phyloP scores from a whole-genome alignment of 208 protist genomes.

The Perkinsela sp. region DNA sequence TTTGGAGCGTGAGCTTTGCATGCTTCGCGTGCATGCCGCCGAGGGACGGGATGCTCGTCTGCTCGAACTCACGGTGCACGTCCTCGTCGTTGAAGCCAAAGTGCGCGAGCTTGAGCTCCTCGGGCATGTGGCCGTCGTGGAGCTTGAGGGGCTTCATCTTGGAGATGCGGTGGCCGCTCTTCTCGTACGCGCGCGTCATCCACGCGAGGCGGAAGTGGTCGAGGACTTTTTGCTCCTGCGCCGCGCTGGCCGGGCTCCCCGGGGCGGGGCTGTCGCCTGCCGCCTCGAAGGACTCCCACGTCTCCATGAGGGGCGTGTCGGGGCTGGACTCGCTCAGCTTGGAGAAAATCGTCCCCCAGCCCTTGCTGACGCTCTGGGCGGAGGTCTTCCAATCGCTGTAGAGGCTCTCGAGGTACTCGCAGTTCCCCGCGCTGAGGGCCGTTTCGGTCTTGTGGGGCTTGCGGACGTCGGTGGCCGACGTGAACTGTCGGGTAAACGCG shows the following conservation, averaged over 20 bases:
- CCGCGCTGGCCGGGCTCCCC: background rate
- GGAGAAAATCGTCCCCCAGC: conserved; percentile 46
- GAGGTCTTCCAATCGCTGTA: conserved; percentile 35
- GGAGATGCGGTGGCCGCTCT: conserved; percentile 38
- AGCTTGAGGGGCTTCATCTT: conserved; percentile 30
- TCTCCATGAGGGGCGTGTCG: conserved; percentile 23
- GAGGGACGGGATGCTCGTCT: background rate
- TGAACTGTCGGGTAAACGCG: conserved; percentile 12
- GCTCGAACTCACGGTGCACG: conserved; percentile 28
- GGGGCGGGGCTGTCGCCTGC: conserved; percentile 11
- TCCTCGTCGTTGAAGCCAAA: conserved; percentile 55
- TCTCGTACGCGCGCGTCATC: conserved; percentile 60
- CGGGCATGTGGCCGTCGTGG: conserved; percentile 7
- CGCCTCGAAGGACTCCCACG: conserved; percentile 33
- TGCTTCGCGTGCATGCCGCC: background rate
- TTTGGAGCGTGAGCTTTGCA: conserved; percentile 18
- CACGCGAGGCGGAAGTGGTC: conserved; percentile 61
- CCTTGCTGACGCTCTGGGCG: conserved; percentile 24
- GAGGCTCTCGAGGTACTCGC: conserved; percentile 35
- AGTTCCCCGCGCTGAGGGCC: conserved; percentile 25
- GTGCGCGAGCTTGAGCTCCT: conserved; percentile 15
- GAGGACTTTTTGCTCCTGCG: conserved; percentile 24
- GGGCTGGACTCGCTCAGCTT: conserved; percentile 14
- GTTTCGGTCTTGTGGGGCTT: conserved; percentile 37
- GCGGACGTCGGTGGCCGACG: conserved; percentile 38